Evolutionary conservation across 2,329 filamentous ascomycete genomes (phyloP).

Genomic region (Pseudocercospora fuligena): DNA sequence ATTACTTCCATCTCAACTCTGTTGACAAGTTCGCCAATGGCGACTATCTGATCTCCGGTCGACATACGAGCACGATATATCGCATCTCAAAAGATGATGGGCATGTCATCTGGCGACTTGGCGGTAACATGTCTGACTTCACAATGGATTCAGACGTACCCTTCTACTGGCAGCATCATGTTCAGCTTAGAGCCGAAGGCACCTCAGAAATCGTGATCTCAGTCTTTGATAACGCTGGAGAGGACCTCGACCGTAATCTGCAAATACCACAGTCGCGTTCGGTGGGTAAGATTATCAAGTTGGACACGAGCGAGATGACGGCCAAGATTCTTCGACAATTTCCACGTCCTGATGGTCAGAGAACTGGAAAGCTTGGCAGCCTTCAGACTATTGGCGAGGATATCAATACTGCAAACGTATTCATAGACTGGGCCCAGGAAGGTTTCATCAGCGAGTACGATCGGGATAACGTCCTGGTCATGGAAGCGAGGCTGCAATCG

Average conservation of each 20-base stretch:
- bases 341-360: constrained; percentile 17
- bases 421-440: constrained; percentile 55
- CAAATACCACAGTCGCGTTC: constrained; percentile 4
- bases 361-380: constrained; percentile 14
- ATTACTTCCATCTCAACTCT: constrained; percentile 44
- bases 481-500: constrained; percentile 46
- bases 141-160: constrained; percentile 17
- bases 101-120: constrained; percentile 45
- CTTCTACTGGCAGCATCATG: constrained; percentile 22
- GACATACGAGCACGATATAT: constrained; percentile 47
- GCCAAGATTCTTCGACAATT: constrained; percentile 19
- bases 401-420: constrained; percentile 42
- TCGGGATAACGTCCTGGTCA: constrained; percentile 52
- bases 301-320: constrained; percentile 14
- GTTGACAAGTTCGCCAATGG: constrained; percentile 45
- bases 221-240: constrained; percentile 50
- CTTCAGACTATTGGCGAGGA: constrained; percentile 18
- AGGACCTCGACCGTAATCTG: constrained; percentile 11
- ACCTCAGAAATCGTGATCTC: constrained; percentile 14
- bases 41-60: constrained; percentile 46
- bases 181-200: constrained; percentile 13
- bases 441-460: constrained; percentile 44
- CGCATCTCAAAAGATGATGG: constrained; percentile 42
- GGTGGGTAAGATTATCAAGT: constrained; percentile 19
- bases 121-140: constrained; percentile 49